phyloP scores from a whole-genome alignment of 2,329 filamentous ascomycete genomes.

The Monilinia fructigena region DNA sequence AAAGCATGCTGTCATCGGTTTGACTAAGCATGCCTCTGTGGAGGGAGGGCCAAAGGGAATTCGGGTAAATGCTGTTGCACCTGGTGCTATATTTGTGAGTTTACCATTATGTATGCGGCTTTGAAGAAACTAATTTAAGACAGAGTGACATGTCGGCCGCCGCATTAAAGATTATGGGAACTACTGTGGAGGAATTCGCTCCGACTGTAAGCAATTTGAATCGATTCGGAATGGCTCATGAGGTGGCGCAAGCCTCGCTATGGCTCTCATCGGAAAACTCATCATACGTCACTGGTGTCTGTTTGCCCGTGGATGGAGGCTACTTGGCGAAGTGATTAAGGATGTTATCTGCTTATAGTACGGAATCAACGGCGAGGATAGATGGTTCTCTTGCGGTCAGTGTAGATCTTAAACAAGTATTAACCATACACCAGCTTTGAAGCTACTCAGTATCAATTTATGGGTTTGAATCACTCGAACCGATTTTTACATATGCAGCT shows the following conservation, averaged over 20 bases:
- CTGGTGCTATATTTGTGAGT: slow-evolving; percentile 39
- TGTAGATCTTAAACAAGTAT: too few species aligned
- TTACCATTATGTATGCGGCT: slow-evolving; percentile 47
- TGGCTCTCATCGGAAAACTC: slow-evolving; percentile 43
- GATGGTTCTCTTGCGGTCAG: neutral
- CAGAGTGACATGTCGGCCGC: slow-evolving; percentile 42
- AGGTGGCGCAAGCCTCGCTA: slow-evolving; percentile 28
- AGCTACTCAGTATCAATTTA: neutral
- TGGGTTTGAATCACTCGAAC: neutral
- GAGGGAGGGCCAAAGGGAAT: slow-evolving; percentile 41
- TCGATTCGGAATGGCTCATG: slow-evolving; percentile 21
- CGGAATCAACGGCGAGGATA: neutral
- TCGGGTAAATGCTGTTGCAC: slow-evolving; percentile 41
- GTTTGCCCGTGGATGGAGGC: slow-evolving; percentile 37
- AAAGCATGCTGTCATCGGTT: slow-evolving; percentile 47
- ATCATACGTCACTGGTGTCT: slow-evolving; percentile 34
- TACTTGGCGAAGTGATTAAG: slow-evolving; percentile 3
- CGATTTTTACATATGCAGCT: neutral
- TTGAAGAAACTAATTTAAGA: slow-evolving; percentile 28
- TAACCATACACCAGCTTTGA: neutral
- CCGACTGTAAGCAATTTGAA: slow-evolving; percentile 32
- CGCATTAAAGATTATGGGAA: slow-evolving; percentile 46
- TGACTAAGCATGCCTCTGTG: slow-evolving; percentile 44
- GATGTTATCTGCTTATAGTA: neutral
- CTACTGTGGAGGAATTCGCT: slow-evolving; percentile 45